phyloP scores from a whole-genome alignment of 495 filamentous ascomycete genomes.

The Neurospora tetrasperma region DNA sequence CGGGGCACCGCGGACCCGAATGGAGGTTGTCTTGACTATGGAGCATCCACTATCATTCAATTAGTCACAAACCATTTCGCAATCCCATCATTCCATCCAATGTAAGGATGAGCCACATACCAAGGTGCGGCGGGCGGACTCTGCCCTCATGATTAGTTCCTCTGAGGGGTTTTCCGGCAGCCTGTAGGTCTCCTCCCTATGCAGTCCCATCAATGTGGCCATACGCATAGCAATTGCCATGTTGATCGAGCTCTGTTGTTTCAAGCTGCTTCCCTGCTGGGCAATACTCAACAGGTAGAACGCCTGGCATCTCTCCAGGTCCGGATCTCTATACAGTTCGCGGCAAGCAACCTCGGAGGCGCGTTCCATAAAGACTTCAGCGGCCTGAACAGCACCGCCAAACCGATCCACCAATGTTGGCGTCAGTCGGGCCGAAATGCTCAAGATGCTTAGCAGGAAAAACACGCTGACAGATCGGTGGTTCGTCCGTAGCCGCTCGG shows the following conservation, averaged over 20 bases:
- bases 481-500: slow-evolving; percentile 29
- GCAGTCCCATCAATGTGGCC: slow-evolving; percentile 39
- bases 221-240: slow-evolving; percentile 42
- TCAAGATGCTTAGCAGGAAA: slow-evolving; percentile 36
- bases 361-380: slow-evolving; percentile 39
- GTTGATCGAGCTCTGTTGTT: slow-evolving; percentile 40
- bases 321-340: slow-evolving; percentile 39
- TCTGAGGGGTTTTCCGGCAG: slow-evolving; percentile 21
- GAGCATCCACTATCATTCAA: slow-evolving; percentile 34
- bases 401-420: slow-evolving; percentile 32
- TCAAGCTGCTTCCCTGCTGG: slow-evolving; percentile 39
- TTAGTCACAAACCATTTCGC: neutral
- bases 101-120: slow-evolving; percentile 18
- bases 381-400: slow-evolving; percentile 33
- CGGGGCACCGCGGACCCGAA: slow-evolving; percentile 35
- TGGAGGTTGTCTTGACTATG: slow-evolving; percentile 44
- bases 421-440: slow-evolving; percentile 39
- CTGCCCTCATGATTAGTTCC: slow-evolving; percentile 31
- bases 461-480: slow-evolving; percentile 36
- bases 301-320: slow-evolving; percentile 40
- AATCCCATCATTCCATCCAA: neutral
- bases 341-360: slow-evolving; percentile 33
- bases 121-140: slow-evolving; percentile 38
- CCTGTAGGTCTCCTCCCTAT: slow-evolving; percentile 41
- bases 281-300: slow-evolving; percentile 44